phyloP scores from a whole-genome alignment of 139 green algal species.

The Parachlorella kessleri region DNA sequence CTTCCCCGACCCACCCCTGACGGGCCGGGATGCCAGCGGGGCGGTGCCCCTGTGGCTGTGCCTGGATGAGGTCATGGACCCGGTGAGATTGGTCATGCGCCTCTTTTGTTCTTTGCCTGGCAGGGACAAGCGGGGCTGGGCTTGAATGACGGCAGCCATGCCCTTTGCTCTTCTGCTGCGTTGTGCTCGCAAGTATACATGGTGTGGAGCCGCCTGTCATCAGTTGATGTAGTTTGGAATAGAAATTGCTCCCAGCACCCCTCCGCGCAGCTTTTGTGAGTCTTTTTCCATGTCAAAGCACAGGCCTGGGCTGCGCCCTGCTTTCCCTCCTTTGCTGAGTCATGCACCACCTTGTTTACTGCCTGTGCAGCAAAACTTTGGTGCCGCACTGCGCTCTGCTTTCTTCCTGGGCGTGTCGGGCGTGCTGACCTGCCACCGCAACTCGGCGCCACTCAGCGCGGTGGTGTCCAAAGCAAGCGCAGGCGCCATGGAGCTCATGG shows the following conservation, averaged over 20 bases:
- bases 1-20: constrained; percentile 42
- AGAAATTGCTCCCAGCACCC: too few relatives aligned
- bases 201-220: too few relatives aligned
- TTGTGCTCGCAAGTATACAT: too few relatives aligned
- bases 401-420: constrained; percentile 86
- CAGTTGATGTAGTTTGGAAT: too few relatives aligned
- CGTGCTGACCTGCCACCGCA: constrained; percentile 78
- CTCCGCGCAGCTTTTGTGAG: too few relatives aligned
- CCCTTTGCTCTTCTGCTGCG: too few relatives aligned
- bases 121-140: too few relatives aligned
- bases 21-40: background rate
- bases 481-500: constrained; percentile 78
- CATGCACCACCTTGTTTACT: too few relatives aligned
- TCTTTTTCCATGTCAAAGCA: background rate
- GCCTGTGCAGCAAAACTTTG: constrained; percentile 94
- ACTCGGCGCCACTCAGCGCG: constrained; percentile 82
- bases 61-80: constrained; percentile 89
- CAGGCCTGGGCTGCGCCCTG: background rate
- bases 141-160: too few relatives aligned
- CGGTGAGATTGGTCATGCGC: constrained; percentile 45
- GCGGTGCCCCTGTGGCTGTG: constrained; percentile 79
- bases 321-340: too few relatives aligned
- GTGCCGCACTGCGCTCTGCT: constrained; percentile 82
- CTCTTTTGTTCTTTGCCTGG: background rate
- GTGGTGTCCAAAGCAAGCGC: constrained; percentile 89